Base-by-base conservation (phyloP, 2,329 filamentous ascomycete genomes). In the Xylariaceae sp. region DNA sequence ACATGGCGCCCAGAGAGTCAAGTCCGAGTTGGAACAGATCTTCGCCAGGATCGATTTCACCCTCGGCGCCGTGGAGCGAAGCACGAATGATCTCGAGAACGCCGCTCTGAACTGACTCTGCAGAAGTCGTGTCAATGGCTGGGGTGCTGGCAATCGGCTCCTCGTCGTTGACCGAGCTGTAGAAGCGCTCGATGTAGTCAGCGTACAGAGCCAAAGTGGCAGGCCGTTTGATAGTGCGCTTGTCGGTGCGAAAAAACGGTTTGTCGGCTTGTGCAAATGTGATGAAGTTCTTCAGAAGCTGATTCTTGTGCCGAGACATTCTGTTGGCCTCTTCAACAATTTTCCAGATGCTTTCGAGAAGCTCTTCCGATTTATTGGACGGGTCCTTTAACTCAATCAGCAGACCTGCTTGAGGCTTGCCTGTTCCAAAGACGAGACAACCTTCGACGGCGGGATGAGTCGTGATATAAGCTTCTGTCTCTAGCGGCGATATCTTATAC, bases 1-100 rank as follows among this genome's bases (percentile, higher is more conserved):
- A 58, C 57, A 45, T 42, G 11, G 45, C 42, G 19, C 47, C 42
- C 3, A 48, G 33, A n/a, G 46, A 48, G n/a, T 48, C 46, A 17
- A 48, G 31, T 36, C 46, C 46, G 39, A 48, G 46, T 35, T 48
- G 15, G 22, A 48, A 48, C 6, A 48, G n/a, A 19, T 48, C 33
- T n/a, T 33, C 19, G 27, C 43, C 41, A 15, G 35, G 32, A 39
- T 48, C 32, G 22, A 48, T 17, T 10, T 35, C 17, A 12, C 40
- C 41, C 35, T 48, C 19, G 14, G 40, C 41, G 14, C 33, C 27
- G 15, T 39, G 46, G 30, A 35, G 31, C 6, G 22, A 38, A 35
- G 46, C 18, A 11, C 35, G 40, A 19, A 48, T 5, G 12, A 48
- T 15, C 15, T 48, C 19, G 35, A 22, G n/a, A 15, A 48, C n/a